Evolutionary conservation across 371 early-diverging fungal genomes (phyloP).

Genomic region (Gilbertella persicaria): DNA sequence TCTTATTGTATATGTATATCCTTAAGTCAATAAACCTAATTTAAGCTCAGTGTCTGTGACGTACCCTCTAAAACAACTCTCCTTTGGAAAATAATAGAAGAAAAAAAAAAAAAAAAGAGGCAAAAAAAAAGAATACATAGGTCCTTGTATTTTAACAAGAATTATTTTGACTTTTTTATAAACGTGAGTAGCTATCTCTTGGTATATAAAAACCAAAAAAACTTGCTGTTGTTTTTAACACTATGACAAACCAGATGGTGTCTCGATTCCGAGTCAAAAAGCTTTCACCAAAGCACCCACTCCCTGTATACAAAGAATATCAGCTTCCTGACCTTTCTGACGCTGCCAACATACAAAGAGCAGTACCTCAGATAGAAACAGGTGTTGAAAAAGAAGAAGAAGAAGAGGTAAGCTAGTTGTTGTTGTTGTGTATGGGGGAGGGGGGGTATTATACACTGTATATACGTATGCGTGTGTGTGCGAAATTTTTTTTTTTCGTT

Average conservation of each 20-base stretch:
- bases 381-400: conserved; percentile 78
- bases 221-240: conserved; percentile 8
- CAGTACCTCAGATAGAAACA: conserved; percentile 71
- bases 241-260: conserved; percentile 45
- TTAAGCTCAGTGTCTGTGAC: background rate
- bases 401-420: conserved; percentile 53
- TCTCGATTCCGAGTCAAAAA: conserved; percentile 88
- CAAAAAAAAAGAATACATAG: background rate
- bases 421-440: conserved; percentile 6
- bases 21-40: background rate
- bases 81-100: background rate
- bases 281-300: conserved; percentile 82
- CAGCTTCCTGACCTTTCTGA: conserved; percentile 90
- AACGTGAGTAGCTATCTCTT: background rate
- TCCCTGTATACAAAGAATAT: conserved; percentile 78
- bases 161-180: background rate
- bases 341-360: conserved; percentile 68
- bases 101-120: background rate
- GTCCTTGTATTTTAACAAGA: background rate
- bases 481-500: background rate
- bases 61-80: background rate
- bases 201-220: background rate
- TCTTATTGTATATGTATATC: no score
- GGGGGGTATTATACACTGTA: background rate
- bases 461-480: conserved; percentile 7